These are phyloP conservation scores for Akanthomyces dipterigenus DNA, from an alignment of 2,329 filamentous ascomycete genomes.

Conservation along the genomic window DNA sequence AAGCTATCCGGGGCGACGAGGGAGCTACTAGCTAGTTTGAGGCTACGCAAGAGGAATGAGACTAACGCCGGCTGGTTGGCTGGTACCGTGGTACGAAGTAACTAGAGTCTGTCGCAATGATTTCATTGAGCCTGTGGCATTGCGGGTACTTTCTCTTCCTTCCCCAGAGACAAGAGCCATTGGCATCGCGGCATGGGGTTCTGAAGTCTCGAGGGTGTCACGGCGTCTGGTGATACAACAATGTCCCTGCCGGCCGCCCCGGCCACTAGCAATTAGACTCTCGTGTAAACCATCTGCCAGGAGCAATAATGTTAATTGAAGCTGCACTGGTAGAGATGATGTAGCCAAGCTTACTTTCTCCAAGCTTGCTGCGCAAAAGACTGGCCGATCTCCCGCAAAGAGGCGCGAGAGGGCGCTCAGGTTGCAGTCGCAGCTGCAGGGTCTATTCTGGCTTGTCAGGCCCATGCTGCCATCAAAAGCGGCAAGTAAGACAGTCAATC, in stretches of 20 bases:
- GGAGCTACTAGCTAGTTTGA: background rate
- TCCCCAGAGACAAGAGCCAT: background rate
- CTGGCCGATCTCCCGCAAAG: background rate
- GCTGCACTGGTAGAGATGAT: too few species aligned
- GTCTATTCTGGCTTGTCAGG: background rate
- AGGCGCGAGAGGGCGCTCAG: background rate
- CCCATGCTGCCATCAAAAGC: background rate
- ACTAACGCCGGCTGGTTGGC: background rate
- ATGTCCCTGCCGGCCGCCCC: too few species aligned
- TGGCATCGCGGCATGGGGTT: background rate
- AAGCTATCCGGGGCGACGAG: background rate
- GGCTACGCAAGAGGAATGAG: background rate
- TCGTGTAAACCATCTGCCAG: too few species aligned
- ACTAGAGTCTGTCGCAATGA: background rate
- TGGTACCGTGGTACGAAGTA: too few species aligned
- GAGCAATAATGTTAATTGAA: too few species aligned
- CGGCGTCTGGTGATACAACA: too few species aligned
- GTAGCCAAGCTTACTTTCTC: too few species aligned
- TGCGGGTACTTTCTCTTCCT: too few species aligned
- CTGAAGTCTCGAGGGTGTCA: too few species aligned
- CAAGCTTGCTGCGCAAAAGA: too few species aligned
- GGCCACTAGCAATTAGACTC: too few species aligned
- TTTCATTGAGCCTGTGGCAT: background rate
- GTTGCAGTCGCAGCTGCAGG: too few species aligned
- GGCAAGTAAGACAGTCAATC: background rate